phyloP scores from a whole-genome alignment of 129 eudicot genomes.

The Chrysanthemum lavandulifolium region DNA sequence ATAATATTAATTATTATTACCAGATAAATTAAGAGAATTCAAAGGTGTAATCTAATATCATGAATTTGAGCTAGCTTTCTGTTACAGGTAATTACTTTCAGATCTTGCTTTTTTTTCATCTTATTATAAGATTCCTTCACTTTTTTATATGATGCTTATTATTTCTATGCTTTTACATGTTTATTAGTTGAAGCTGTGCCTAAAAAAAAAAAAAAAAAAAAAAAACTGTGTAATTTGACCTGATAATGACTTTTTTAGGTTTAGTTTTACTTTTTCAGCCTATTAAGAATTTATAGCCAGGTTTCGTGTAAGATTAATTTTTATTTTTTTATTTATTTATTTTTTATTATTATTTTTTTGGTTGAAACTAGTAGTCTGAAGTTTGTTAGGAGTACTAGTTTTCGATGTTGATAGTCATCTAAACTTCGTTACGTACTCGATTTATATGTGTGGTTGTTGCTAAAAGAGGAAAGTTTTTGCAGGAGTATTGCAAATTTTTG shows the following conservation, averaged over 20 bases:
- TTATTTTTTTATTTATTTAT: not conserved
- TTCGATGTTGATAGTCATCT: constrained; percentile 3
- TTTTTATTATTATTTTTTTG: not conserved
- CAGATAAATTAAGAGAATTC: no score
- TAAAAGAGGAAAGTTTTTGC: not conserved
- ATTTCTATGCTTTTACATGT: no score
- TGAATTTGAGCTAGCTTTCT: no score
- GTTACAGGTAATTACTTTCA: no score
- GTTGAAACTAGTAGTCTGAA: not conserved
- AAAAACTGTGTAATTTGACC: not conserved
- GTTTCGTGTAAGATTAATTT: not conserved
- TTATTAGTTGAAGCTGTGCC: no score
- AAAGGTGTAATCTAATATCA: no score
- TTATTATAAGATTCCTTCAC: not conserved
- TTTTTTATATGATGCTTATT: no score
- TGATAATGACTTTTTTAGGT: constrained; percentile 8
- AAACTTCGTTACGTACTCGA: not conserved
- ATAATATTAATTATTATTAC: no score
- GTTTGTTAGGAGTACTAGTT: constrained; percentile 4
- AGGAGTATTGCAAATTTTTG: not conserved
- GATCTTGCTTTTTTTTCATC: not conserved
- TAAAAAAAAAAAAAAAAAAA: no score
- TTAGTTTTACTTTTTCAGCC: not conserved
- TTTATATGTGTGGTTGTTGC: constrained; percentile 4
- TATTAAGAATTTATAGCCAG: no score